A percentile compares a stretch with the other conserved stretches of the same genome.
These are phyloP conservation scores for Trichoderma pleuroti DNA, from an alignment of 2,329 filamentous ascomycete species.

Conservation along the genomic window DNA sequence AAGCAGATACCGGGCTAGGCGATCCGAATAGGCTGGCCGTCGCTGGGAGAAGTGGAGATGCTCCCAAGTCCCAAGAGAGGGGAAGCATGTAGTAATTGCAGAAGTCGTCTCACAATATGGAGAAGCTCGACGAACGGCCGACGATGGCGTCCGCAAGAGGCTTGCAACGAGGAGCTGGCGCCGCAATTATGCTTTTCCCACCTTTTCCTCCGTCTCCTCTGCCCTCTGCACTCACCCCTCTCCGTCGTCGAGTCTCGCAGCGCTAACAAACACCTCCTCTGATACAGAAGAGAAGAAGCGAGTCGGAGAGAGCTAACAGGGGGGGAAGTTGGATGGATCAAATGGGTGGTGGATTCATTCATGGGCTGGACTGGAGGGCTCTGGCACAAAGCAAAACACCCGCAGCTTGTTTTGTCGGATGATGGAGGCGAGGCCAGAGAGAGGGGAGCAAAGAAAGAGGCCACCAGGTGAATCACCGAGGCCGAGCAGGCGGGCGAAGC, in stretches of 20 bases:
- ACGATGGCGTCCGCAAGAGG: slow-evolving; percentile 9
- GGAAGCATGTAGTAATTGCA: background rate
- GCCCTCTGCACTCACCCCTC: background rate
- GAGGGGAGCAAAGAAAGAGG: background rate
- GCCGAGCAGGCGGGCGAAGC: background rate
- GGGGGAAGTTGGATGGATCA: background rate
- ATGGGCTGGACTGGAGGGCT: slow-evolving; percentile 1
- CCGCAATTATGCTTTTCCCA: slow-evolving; percentile 10
- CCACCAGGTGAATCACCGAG: background rate
- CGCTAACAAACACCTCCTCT: background rate
- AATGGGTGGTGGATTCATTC: slow-evolving; percentile 2
- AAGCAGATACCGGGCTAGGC: background rate
- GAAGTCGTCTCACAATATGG: slow-evolving; percentile 6
- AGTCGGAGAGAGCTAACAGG: slow-evolving; percentile 11
- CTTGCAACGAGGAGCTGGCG: slow-evolving; percentile 10
- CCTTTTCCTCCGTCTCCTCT: background rate
- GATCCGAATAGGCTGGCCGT: slow-evolving; percentile 21
- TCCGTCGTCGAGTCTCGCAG: background rate
- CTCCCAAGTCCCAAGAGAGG: background rate
- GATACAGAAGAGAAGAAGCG: background rate
- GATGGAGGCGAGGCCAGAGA: slow-evolving; percentile 11
- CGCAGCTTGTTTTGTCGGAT: slow-evolving; percentile 9
- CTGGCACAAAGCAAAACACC: background rate
- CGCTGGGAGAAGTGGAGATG: slow-evolving; percentile 15
- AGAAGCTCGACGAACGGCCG: slow-evolving; percentile 2